Percentiles rank a stretch among this genome's conserved stretches.
phyloP scores from a whole-genome alignment of 2,329 filamentous ascomycete species.

The Lachnum nothofagi region DNA sequence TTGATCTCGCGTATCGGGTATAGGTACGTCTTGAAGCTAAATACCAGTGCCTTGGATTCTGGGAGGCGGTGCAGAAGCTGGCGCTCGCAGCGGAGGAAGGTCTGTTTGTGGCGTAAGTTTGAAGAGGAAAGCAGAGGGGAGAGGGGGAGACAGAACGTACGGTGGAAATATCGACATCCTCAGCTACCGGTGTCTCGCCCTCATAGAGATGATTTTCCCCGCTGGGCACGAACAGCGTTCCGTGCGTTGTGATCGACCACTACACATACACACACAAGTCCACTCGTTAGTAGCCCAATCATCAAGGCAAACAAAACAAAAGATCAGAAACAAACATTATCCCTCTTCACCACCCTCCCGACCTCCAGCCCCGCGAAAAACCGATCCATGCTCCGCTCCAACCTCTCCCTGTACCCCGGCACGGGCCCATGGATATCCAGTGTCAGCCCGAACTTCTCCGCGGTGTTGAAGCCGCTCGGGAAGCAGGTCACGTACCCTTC shows the following conservation, averaged over 20 bases:
- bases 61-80: conserved; percentile 59
- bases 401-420: conserved; percentile 50
- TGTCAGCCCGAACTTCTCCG: conserved; percentile 47
- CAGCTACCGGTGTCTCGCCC: conserved; percentile 32
- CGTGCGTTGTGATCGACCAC: conserved; percentile 43
- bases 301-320: too few relatives aligned
- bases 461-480: conserved; percentile 53
- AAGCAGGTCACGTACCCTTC: conserved; percentile 53
- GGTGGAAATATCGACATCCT: conserved; percentile 42
- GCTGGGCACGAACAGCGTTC: conserved; percentile 38
- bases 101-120: conserved; percentile 26
- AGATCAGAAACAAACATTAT: conserved; percentile 39
- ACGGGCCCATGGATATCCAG: conserved; percentile 56
- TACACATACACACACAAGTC: not conserved
- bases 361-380: conserved; percentile 52
- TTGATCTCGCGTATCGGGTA: conserved; percentile 52
- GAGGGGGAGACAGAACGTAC: too few relatives aligned
- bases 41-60: conserved; percentile 48
- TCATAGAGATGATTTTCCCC: conserved; percentile 38
- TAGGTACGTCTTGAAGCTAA: conserved; percentile 58
- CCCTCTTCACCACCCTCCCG: conserved; percentile 50
- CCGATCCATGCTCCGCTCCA: conserved; percentile 56
- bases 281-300: not conserved
- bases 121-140: not conserved
- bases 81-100: conserved; percentile 50